Conservation (phyloP, 1,284 basidiomycete genomes). For the Rhodotorula sp. region DNA sequence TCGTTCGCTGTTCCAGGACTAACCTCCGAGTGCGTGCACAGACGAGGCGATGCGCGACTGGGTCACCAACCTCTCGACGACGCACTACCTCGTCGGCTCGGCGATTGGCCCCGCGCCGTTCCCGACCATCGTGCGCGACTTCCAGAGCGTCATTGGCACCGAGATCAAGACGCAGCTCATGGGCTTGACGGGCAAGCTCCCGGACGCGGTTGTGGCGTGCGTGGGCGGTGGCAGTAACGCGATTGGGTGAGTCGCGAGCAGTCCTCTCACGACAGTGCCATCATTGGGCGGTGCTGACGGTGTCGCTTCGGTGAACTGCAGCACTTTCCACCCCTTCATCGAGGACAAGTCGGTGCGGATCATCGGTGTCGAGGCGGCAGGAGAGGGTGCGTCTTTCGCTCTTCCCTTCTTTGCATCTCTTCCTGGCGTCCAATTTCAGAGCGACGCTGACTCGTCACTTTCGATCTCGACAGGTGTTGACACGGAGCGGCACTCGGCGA, state of each 20-base stretch:
- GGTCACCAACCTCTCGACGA: constrained; percentile 84
- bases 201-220: constrained; percentile 92
- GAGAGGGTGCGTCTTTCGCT: constrained; percentile 66
- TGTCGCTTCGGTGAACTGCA: background rate
- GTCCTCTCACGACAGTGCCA: constrained; percentile 30
- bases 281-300: background rate
- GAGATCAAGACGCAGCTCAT: constrained; percentile 90
- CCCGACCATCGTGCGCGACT: constrained; percentile 97
- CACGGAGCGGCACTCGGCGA: constrained; percentile 85
- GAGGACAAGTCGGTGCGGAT: constrained; percentile 76
- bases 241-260: constrained; percentile 62
- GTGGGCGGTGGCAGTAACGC: constrained; percentile 98
- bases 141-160: constrained; percentile 91
- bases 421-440: background rate
- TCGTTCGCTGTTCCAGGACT: background rate
- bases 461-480: constrained; percentile 62
- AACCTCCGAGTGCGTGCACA: background rate
- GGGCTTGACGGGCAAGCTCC: constrained; percentile 75
- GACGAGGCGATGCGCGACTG: constrained; percentile 95
- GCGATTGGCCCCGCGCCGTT: constrained; percentile 98
- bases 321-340: constrained; percentile 91
- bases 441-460: background rate
- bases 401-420: background rate
- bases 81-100: constrained; percentile 96
- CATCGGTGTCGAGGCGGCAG: constrained; percentile 92